A percentile compares a stretch with the other conserved stretches of the same genome.
Conservation (phyloP, 139 green algal species). For the Micractinium conductrix region DNA sequence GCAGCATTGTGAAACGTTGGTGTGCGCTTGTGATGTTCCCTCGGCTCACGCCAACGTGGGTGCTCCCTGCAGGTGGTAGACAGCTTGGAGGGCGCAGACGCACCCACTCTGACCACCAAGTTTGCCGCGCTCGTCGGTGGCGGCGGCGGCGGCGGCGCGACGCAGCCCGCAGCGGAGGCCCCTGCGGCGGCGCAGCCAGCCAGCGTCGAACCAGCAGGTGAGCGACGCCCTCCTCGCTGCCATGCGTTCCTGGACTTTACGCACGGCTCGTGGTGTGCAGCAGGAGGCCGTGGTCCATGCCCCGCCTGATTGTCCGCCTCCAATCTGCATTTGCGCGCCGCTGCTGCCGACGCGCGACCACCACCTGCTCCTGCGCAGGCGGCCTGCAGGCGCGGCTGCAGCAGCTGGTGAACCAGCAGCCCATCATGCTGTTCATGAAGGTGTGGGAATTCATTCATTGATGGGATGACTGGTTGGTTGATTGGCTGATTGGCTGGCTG, state of each 20-base stretch:
- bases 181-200: background rate
- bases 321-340: too few species aligned
- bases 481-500: too few species aligned
- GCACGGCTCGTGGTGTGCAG: too few species aligned
- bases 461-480: too few species aligned
- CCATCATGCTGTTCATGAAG: conserved; percentile 93
- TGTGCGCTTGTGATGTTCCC: too few species aligned
- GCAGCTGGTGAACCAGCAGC: conserved; percentile 55
- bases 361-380: background rate
- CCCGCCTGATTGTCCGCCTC: too few species aligned
- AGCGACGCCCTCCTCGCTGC: too few species aligned
- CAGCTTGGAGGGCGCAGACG: conserved; percentile 82
- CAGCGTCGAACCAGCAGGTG: conserved; percentile 24
- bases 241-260: too few species aligned
- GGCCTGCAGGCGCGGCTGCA: conserved; percentile 60
- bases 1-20: too few species aligned
- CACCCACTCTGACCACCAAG: conserved; percentile 63
- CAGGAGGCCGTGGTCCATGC: background rate
- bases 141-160: conserved; percentile 33
- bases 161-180: conserved; percentile 21
- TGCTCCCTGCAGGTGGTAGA: conserved; percentile 71
- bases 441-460: background rate
- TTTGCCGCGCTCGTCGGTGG: conserved; percentile 41
- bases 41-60: too few species aligned
- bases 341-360: conserved; percentile 16